A percentile compares a stretch with the other conserved stretches of the same genome.
These are phyloP conservation scores for Musa acuminata DNA, from an alignment of 176 grass and related monocot species.

Conservation along the genomic window DNA sequence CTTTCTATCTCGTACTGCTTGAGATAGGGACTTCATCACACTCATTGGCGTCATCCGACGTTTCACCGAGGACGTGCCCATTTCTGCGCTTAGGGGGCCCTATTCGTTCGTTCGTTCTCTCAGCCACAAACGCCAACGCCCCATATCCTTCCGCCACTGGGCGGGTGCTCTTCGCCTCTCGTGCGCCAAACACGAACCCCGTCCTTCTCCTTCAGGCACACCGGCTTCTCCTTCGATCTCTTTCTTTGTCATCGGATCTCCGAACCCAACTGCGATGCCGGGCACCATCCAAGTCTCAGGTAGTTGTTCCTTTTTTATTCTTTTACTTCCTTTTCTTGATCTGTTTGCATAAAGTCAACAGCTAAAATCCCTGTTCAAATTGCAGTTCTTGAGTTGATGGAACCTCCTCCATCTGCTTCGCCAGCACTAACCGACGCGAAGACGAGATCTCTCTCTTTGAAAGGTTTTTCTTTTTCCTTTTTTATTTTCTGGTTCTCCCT, in stretches of 20 bases:
- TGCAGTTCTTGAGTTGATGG: constrained; percentile 12
- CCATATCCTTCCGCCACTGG: background rate
- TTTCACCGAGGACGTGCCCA: no score
- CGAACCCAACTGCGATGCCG: constrained; percentile 3
- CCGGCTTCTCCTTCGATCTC: background rate
- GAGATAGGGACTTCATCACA: no score
- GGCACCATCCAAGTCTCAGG: constrained; percentile 17
- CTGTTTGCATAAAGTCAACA: background rate
- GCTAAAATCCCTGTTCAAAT: background rate
- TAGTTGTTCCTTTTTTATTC: background rate
- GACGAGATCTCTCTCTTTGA: background rate
- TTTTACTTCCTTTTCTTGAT: background rate
- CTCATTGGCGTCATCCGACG: no score
- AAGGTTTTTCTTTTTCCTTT: background rate
- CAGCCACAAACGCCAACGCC: background rate
- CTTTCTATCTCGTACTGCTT: no score
- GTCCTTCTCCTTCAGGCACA: no score
- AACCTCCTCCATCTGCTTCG: background rate
- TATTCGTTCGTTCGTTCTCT: background rate
- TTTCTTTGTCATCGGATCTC: background rate
- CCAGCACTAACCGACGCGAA: background rate
- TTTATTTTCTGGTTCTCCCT: background rate
- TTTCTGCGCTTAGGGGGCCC: background rate
- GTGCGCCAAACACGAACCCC: no score
- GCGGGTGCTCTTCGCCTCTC: no score